Percentiles rank a stretch among this genome's conserved stretches.
Conservation (phyloP, 371 early-diverging fungal species). For the Saksenaea vasiformis region DNA sequence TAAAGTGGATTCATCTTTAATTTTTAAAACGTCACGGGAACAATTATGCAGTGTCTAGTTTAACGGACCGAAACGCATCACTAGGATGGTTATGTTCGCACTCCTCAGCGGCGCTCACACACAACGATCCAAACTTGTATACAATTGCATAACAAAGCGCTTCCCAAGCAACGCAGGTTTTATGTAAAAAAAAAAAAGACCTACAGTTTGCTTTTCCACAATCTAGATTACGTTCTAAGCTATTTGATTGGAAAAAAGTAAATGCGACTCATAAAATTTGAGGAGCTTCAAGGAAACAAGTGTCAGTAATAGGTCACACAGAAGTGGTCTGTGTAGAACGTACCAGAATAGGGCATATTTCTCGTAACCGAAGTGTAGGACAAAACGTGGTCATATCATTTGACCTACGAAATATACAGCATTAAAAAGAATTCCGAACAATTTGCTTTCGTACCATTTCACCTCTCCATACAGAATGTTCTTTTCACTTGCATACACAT, state of each 20-base stretch:
- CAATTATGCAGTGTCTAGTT: too few species aligned
- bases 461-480: not conserved
- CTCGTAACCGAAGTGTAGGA: not conserved
- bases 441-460: not conserved
- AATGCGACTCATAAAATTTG: not conserved
- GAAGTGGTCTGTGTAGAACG: not conserved
- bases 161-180: not conserved
- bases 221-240: not conserved
- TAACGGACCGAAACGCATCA: too few species aligned
- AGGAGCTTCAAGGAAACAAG: not conserved
- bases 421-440: too few species aligned
- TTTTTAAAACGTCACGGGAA: too few species aligned
- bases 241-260: not conserved
- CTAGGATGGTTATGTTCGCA: too few species aligned
- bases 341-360: conserved; percentile 1
- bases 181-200: not conserved
- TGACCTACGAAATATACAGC: not conserved
- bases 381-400: not conserved
- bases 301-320: not conserved
- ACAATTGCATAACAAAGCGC: not conserved
- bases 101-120: too few species aligned
- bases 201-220: not conserved
- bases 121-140: too few species aligned
- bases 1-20: too few species aligned
- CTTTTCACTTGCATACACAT: not conserved